Evolutionary conservation across 2,329 filamentous ascomycete species (phyloP).

Genomic region (Cercospora brassicicola): DNA sequence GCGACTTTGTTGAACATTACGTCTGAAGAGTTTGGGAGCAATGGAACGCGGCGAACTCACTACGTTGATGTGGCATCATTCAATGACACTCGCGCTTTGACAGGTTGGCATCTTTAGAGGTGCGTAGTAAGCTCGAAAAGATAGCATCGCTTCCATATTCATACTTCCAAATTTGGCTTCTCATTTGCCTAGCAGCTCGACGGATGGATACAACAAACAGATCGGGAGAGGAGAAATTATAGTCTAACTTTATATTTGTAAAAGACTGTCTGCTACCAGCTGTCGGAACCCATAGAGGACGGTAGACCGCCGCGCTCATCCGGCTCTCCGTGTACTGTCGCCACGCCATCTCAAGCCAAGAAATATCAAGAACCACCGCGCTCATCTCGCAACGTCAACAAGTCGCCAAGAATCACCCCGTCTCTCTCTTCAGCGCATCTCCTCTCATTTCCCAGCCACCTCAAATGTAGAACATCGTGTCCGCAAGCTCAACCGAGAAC

Average conservation of each 20-base stretch:
- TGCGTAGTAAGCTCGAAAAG: too few relatives aligned
- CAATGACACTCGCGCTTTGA: background rate
- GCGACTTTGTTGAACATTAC: background rate
- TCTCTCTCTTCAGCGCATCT: too few relatives aligned
- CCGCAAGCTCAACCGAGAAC: conserved; percentile 31
- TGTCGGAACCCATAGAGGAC: too few relatives aligned
- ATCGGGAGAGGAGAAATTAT: background rate
- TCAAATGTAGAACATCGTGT: conserved; percentile 37
- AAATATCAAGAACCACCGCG: too few relatives aligned
- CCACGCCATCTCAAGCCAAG: too few relatives aligned
- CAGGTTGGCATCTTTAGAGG: background rate
- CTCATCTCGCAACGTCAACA: too few relatives aligned
- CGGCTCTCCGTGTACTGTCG: too few relatives aligned
- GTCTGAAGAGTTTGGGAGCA: background rate
- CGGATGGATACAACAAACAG: background rate
- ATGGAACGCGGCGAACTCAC: background rate
- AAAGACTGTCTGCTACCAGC: background rate
- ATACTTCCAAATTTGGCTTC: too few relatives aligned
- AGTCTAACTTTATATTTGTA: background rate
- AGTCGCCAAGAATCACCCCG: background rate
- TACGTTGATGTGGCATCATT: background rate
- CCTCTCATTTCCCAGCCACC: background rate
- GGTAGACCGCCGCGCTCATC: too few relatives aligned
- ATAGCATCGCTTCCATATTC: too few relatives aligned
- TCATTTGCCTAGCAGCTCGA: too few relatives aligned